These are phyloP conservation scores for Setomelanomma holmii DNA, from an alignment of 2,329 filamentous ascomycete genomes.

Conservation along the genomic window DNA sequence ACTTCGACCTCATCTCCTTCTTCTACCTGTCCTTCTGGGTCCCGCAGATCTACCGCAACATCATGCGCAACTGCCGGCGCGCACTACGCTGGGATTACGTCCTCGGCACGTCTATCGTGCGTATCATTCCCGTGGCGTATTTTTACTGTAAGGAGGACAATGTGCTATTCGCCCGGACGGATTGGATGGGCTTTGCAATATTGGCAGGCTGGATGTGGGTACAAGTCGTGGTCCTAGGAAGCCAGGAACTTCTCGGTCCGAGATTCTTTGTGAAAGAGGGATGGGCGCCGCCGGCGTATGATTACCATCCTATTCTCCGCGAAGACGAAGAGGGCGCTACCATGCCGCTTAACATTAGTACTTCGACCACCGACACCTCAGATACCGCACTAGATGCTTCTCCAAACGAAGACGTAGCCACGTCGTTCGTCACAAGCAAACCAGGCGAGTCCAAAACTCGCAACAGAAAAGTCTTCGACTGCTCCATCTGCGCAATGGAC, in stretches of 20 bases:
- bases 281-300: slow-evolving; percentile 77
- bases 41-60: slow-evolving; percentile 90
- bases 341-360: slow-evolving; percentile 74
- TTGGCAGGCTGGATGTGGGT: slow-evolving; percentile 84
- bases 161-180: slow-evolving; percentile 77
- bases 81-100: slow-evolving; percentile 93
- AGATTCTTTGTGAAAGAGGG: slow-evolving; percentile 80
- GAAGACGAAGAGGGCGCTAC: slow-evolving; percentile 81
- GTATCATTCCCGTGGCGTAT: slow-evolving; percentile 82
- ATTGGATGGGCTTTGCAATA: slow-evolving; percentile 68
- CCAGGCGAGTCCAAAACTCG: slow-evolving; percentile 55
- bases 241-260: slow-evolving; percentile 85
- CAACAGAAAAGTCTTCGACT: slow-evolving; percentile 76
- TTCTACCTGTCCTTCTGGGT: slow-evolving; percentile 89
- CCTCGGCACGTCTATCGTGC: slow-evolving; percentile 78
- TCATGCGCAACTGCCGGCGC: slow-evolving; percentile 87
- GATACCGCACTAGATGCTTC: slow-evolving; percentile 13
- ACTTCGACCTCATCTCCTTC: slow-evolving; percentile 70
- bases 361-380: slow-evolving; percentile 19
- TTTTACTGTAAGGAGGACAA: slow-evolving; percentile 83
- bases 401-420: slow-evolving; percentile 13
- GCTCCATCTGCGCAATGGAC: slow-evolving; percentile 91
- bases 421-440: slow-evolving; percentile 16
- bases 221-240: slow-evolving; percentile 78
- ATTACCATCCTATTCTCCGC: slow-evolving; percentile 90